Conservation (phyloP, 2,329 filamentous ascomycete genomes). For the Periconia sp. region DNA sequence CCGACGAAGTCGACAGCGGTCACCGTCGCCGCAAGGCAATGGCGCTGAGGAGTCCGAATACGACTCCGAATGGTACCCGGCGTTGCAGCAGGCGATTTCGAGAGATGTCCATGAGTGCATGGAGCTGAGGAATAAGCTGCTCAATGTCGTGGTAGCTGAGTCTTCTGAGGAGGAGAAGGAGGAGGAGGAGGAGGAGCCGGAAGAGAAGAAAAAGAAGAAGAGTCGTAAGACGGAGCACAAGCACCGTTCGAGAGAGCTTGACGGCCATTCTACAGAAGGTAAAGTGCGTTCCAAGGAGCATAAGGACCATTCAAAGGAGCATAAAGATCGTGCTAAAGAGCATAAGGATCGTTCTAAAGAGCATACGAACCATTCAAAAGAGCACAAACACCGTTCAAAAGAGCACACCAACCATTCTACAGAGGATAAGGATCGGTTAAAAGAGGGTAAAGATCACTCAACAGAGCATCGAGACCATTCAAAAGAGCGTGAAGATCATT, state of each 20-base stretch:
- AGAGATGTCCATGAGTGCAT: slow-evolving; percentile 25
- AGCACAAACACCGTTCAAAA: not conserved
- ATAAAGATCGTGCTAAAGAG: not conserved
- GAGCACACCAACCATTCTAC: not conserved
- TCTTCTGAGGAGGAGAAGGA: not conserved
- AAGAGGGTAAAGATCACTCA: not conserved
- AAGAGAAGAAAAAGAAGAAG: not conserved
- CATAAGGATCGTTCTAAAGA: too few species aligned
- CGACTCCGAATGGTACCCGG: slow-evolving; percentile 17
- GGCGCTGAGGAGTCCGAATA: not conserved
- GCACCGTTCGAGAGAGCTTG: not conserved
- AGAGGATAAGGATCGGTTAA: too few species aligned
- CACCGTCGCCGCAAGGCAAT: too few species aligned
- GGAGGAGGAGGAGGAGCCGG: not conserved
- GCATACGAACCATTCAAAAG: not conserved
- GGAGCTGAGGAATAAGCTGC: slow-evolving; percentile 10
- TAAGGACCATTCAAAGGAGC: not conserved
- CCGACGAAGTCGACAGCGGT: too few species aligned
- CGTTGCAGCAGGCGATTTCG: slow-evolving; percentile 21
- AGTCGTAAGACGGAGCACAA: not conserved
- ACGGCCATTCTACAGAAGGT: not conserved
- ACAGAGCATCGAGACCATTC: not conserved
- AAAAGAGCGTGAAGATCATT: not conserved
- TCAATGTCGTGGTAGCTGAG: slow-evolving; percentile 10
- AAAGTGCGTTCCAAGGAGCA: not conserved